Evolutionary conservation across 495 filamentous ascomycete species (phyloP).

Genomic region (Astrothelium subdiscretum): DNA sequence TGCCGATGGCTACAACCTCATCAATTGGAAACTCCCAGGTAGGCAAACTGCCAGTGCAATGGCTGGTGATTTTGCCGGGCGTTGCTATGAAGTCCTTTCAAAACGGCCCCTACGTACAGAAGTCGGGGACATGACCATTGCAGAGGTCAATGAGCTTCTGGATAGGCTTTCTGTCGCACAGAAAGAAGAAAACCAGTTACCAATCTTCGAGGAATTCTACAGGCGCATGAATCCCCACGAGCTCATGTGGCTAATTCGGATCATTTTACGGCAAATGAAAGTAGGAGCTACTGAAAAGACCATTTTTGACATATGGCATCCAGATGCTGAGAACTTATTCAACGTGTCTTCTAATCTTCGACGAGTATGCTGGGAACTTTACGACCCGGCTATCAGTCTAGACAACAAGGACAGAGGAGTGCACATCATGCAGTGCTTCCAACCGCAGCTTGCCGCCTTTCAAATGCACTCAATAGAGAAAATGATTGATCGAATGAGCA

Average conservation of each 20-base stretch:
- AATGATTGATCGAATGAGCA: conserved; percentile 61
- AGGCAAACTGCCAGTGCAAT: conserved; percentile 46
- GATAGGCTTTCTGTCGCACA: conserved; percentile 64
- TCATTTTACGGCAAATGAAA: conserved; percentile 94
- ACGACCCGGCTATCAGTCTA: conserved; percentile 61
- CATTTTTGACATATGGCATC: conserved; percentile 84
- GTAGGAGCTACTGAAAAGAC: conserved; percentile 95
- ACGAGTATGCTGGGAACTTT: conserved; percentile 91
- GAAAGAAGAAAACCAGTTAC: conserved; percentile 71
- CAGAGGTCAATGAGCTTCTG: conserved; percentile 77
- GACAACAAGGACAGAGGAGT: conserved; percentile 66
- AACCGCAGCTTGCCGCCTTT: conserved; percentile 92
- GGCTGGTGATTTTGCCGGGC: conserved; percentile 83
- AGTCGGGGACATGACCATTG: conserved; percentile 69
- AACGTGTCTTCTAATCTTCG: conserved; percentile 83
- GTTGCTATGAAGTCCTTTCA: conserved; percentile 75
- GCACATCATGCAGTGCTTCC: conserved; percentile 86
- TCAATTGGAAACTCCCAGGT: conserved; percentile 91
- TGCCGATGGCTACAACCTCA: conserved; percentile 70
- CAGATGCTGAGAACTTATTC: conserved; percentile 81
- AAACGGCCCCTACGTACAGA: conserved; percentile 69
- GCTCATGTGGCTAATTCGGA: conserved; percentile 86
- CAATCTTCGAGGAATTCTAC: conserved; percentile 75
- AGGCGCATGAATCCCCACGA: conserved; percentile 86
- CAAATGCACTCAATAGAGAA: conserved; percentile 81